These are phyloP conservation scores for Coemansia sp. DNA, from an alignment of 192 early-diverging fungal species.

Conservation along the genomic window DNA sequence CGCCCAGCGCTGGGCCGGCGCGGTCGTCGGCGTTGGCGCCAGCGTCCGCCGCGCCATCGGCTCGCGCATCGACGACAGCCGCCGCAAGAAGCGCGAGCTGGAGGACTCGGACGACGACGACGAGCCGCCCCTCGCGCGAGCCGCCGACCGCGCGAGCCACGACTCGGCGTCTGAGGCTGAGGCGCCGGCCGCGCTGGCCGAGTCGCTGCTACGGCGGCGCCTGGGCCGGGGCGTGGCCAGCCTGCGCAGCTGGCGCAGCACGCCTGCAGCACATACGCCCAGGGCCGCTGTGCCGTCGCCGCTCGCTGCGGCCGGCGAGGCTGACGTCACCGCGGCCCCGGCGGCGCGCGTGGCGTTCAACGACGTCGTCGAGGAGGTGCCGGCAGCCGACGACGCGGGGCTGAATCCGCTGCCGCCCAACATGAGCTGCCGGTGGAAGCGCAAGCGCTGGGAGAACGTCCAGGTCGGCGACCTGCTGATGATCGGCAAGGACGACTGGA, in stretches of 20 bases:
- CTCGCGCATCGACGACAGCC: slow-evolving; percentile 43
- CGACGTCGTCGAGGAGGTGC: slow-evolving; percentile 32
- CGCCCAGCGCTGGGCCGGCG: slow-evolving; percentile 33
- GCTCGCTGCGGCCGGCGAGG: not conserved
- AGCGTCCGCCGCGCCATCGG: slow-evolving; percentile 23
- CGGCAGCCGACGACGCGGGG: slow-evolving; percentile 3
- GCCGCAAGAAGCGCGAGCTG: slow-evolving; percentile 48
- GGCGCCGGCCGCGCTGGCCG: not conserved
- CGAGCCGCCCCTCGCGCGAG: slow-evolving; percentile 2
- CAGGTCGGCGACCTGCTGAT: slow-evolving; percentile 76
- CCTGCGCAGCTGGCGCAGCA: slow-evolving; percentile 44
- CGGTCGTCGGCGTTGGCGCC: slow-evolving; percentile 18
- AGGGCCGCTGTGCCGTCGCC: not conserved
- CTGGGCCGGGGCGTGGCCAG: slow-evolving; percentile 41
- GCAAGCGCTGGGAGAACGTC: slow-evolving; percentile 60
- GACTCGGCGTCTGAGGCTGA: not conserved
- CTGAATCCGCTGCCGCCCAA: slow-evolving; percentile 33
- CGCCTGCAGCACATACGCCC: slow-evolving; percentile 1
- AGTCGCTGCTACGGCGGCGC: slow-evolving; percentile 31
- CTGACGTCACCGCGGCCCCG: not conserved
- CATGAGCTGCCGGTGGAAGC: slow-evolving; percentile 55
- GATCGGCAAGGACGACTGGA: slow-evolving; percentile 74
- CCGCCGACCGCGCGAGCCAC: not conserved
- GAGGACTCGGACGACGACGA: slow-evolving; percentile 56
- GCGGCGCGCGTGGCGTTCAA: slow-evolving; percentile 30